Evolutionary conservation across 176 grass and related monocot species (phyloP).

Genomic region (Puccinellia tenuiflora): DNA sequence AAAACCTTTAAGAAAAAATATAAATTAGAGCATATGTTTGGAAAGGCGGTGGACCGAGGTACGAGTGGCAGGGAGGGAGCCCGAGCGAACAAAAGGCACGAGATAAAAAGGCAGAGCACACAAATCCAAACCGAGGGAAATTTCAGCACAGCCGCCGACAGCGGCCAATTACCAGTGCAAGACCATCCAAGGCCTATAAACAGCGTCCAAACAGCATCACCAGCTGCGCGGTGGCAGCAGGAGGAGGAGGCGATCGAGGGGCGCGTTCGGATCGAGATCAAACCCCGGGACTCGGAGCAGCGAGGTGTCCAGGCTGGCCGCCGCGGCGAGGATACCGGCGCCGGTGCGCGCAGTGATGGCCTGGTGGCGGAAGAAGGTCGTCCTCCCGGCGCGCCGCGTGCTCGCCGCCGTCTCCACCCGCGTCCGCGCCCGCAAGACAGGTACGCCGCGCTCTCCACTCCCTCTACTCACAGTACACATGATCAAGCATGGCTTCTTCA

Average conservation of each 20-base stretch:
- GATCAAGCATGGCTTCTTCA: not conserved
- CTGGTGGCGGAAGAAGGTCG: slow-evolving; percentile 81
- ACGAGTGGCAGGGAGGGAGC: not conserved
- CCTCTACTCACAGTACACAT: not conserved
- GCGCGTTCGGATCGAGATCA: not conserved
- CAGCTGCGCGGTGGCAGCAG: not conserved
- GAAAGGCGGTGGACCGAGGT: not conserved
- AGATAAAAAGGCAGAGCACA: slow-evolving; percentile 13
- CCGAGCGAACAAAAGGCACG: not conserved
- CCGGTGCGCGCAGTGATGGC: slow-evolving; percentile 54
- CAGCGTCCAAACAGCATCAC: not conserved
- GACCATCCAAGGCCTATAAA: slow-evolving; percentile 17
- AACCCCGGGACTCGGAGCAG: not conserved
- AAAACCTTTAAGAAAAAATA: too few relatives aligned
- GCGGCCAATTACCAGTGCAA: not conserved
- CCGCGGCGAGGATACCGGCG: slow-evolving; percentile 46
- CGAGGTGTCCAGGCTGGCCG: slow-evolving; percentile 27
- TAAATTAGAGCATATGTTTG: too few relatives aligned
- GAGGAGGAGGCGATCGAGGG: not conserved
- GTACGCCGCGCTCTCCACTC: slow-evolving; percentile 8
- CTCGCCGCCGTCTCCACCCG: slow-evolving; percentile 58
- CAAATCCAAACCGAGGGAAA: not conserved
- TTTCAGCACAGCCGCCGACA: not conserved
- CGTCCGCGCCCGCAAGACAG: slow-evolving; percentile 45
- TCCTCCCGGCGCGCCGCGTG: slow-evolving; percentile 57